Base-by-base conservation (phyloP, 2,329 filamentous ascomycete species). In the Diplodia intermedia region DNA sequence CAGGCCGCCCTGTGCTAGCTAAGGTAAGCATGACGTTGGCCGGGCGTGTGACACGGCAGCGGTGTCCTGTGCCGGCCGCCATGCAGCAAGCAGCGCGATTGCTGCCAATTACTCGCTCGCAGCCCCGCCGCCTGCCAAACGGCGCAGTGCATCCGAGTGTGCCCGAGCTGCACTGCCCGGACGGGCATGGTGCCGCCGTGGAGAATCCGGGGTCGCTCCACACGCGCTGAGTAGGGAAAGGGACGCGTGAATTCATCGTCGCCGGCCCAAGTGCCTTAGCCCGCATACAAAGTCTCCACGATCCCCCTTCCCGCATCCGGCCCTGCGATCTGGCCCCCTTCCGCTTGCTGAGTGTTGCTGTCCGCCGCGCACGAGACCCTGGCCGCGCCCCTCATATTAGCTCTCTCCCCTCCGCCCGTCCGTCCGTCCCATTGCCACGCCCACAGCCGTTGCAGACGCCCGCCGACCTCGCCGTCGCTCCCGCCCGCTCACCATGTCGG, bases 181-280 rank as follows among this genome's bases (percentile, higher is more conserved):
- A 50, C 26, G 20, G 43, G 60, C 60, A 52, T 63, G 47, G 60
- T 26, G 31, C 60, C 18, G 60, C 60, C 60, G 60, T 63, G 60
- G 60, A 63, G 65, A 67, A 67, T 67, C 65, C 65, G 65, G 65
- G 65, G 65, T 67, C 53, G 53, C 65, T 56, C 65, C 65, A 57
- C 60, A 63, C 47, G 12, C 31, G 60, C 60, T 52, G 40, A 60
- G 54, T 52, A 66, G 52, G 54, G 40, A 54, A 47, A 66, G 50
- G 49, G 63, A 57, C 63, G 65, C 65, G 53, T 52, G 65, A 67
- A 67, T 60, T 50, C 65, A 60, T 52, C 65, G 54, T 43, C 56
- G 23, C 5, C 18, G 38, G 26, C 26, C 26, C 53, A 33, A 57
- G 55, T 38, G 62, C 62, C 53, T 18, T 62, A 29, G 56, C 33